These are phyloP conservation scores for Chlorella sp. DNA, from an alignment of 139 green algal genomes.

Conservation along the genomic window DNA sequence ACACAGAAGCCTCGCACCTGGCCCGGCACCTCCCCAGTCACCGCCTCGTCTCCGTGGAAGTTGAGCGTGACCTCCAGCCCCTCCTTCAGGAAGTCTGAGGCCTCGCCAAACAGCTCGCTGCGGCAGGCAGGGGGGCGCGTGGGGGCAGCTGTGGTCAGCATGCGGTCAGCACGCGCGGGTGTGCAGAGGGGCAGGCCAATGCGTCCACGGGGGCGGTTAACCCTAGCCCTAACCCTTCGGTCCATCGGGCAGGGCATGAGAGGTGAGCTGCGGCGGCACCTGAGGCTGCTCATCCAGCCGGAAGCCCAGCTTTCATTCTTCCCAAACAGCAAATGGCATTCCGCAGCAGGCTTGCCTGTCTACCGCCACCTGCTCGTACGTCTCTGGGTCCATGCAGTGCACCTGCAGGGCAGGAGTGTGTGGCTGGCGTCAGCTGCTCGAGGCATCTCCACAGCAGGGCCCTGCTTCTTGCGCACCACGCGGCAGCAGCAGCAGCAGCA, in stretches of 20 bases:
- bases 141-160: neutral
- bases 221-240: too few relatives aligned
- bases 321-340: too few relatives aligned
- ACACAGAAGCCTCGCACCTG: too few relatives aligned
- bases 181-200: too few relatives aligned
- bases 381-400: slow-evolving; percentile 53
- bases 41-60: slow-evolving; percentile 32
- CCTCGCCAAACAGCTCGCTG: slow-evolving; percentile 40
- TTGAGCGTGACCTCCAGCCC: slow-evolving; percentile 35
- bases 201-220: too few relatives aligned
- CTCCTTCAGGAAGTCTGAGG: slow-evolving; percentile 32
- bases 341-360: neutral
- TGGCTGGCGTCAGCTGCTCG: neutral
- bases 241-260: too few relatives aligned
- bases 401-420: slow-evolving; percentile 25
- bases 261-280: neutral
- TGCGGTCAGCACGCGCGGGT: neutral
- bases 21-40: slow-evolving; percentile 31
- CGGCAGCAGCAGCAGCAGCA: neutral
- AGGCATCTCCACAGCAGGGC: neutral
- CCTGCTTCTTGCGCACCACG: neutral
- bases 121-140: neutral
- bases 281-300: too few relatives aligned
- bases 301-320: too few relatives aligned
- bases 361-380: slow-evolving; percentile 53